A percentile compares a stretch with the other conserved stretches of the same genome.
phyloP scores from a whole-genome alignment of 1,284 basidiomycete genomes.

The Nidula niveotomentosa region DNA sequence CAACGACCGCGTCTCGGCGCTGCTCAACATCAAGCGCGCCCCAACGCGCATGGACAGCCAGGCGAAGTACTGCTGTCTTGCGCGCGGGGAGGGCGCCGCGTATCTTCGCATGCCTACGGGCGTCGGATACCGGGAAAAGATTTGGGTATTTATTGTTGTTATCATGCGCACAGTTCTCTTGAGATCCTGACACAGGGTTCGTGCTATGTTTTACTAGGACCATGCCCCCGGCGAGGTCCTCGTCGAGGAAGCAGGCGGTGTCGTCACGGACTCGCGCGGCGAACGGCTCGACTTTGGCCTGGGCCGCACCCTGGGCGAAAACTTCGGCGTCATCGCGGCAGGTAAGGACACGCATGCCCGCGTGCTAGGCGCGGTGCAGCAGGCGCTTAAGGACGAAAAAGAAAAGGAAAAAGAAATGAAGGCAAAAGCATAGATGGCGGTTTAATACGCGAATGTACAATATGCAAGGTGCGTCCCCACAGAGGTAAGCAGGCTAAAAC shows the following conservation, averaged over 20 bases:
- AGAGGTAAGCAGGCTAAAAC: too few relatives aligned
- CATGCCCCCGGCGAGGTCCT: slow-evolving; percentile 89
- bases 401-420: slow-evolving; percentile 1
- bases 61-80: slow-evolving; percentile 92
- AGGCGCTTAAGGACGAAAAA: slow-evolving; percentile 36
- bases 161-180: background rate
- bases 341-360: slow-evolving; percentile 62
- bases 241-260: slow-evolving; percentile 88
- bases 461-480: too few relatives aligned
- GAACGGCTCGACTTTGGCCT: slow-evolving; percentile 82
- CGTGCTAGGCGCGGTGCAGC: slow-evolving; percentile 71
- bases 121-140: slow-evolving; percentile 84
- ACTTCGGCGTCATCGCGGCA: slow-evolving; percentile 86
- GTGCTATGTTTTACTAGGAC: slow-evolving; percentile 47
- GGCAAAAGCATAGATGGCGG: too few relatives aligned
- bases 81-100: slow-evolving; percentile 85
- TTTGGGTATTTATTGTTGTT: slow-evolving; percentile 61
- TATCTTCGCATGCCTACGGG: slow-evolving; percentile 93
- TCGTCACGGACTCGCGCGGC: slow-evolving; percentile 84
- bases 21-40: slow-evolving; percentile 66
- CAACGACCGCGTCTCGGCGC: slow-evolving; percentile 72
- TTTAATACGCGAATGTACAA: too few relatives aligned
- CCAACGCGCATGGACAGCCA: slow-evolving; percentile 96
- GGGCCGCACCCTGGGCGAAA: slow-evolving; percentile 84
- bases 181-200: background rate